These are phyloP conservation scores for Fusarium siculi DNA, from an alignment of 2,329 filamentous ascomycete genomes.

Conservation along the genomic window DNA sequence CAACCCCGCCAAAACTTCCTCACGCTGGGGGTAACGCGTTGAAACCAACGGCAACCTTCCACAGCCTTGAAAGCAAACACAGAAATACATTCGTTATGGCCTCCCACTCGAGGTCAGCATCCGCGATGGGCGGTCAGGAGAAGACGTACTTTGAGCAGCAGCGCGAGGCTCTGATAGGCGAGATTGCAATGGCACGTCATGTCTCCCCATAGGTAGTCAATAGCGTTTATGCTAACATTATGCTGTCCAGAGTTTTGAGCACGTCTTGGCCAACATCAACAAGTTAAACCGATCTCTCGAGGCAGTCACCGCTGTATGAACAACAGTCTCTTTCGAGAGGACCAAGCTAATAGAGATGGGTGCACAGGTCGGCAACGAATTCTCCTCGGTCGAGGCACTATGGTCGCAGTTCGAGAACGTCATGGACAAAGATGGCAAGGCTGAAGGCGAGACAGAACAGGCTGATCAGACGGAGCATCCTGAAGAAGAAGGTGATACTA, in stretches of 20 bases:
- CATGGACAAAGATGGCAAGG: constrained; percentile 76
- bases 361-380: constrained; percentile 87
- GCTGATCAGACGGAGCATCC: constrained; percentile 29
- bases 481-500: constrained; percentile 19
- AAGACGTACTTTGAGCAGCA: constrained; percentile 81
- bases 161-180: constrained; percentile 74
- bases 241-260: constrained; percentile 75
- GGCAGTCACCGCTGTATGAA: constrained; percentile 82
- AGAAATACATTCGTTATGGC: constrained; percentile 43
- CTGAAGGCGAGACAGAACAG: constrained; percentile 33
- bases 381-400: constrained; percentile 93
- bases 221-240: not conserved
- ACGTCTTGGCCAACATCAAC: constrained; percentile 95
- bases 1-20: constrained; percentile 29
- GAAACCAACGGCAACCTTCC: constrained; percentile 6
- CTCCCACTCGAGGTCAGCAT: constrained; percentile 45
- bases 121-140: constrained; percentile 46
- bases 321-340: accelerated
- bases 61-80: not conserved
- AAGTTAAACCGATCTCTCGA: constrained; percentile 92
- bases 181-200: constrained; percentile 74
- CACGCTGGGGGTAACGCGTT: constrained; percentile 20
- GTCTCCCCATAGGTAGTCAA: not conserved
- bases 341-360: not conserved
- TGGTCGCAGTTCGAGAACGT: constrained; percentile 98